Base-by-base conservation (phyloP, 345 rosid genomes). In the Angophora floribunda region DNA sequence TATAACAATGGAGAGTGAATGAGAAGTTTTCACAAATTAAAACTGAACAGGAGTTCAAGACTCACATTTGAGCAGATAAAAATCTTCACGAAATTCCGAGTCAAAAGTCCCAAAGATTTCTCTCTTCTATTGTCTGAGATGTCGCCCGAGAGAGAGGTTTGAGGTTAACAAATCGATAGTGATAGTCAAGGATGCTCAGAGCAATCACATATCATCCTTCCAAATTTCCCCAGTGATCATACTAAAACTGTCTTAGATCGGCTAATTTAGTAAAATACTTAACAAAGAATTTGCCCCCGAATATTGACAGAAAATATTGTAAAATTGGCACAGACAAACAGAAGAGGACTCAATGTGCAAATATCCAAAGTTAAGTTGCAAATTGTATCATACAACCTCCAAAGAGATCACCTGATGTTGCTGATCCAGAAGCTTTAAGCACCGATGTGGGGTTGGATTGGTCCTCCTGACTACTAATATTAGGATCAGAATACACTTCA, bases 81-180 rank as follows among this genome's bases (percentile, higher is more conserved):
- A 86, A 97, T 95, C 93, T 96, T 95, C 88, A 97, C 96, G 88
- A 97, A 97, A 92, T 96, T 97, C 93, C 94, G 97, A 15, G 99
- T 95, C 82, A 97, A 96, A 75, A 97, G 93, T 88, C 97, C 97
- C 90, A 97, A 91, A 26, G 99, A 97, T 90, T 97, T 97, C 90
- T 97, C 99, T 91, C 96, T 91, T 90, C 96, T 93, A 88, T 92
- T 95, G 67, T 96, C 99, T 97, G 94, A 57, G 85, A 88, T 59
- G 51, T 59, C 24, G 41, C 70, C 16, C 7, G 6, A 41, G 26
- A 75, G 82, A 36, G 6, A 75, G 82, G 82, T 36, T 41, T 86
- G 14, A 61, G 78, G 49, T 36, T 75, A 36, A 36, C 5, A 36
- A 19, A 75, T 75, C 4, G 82, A 36, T 75, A 11, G 82, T 36